A percentile compares a stretch with the other conserved stretches of the same genome.
Evolutionary conservation across 2,329 filamentous ascomycete genomes (phyloP).

Genomic region (Orbilia javanica): DNA sequence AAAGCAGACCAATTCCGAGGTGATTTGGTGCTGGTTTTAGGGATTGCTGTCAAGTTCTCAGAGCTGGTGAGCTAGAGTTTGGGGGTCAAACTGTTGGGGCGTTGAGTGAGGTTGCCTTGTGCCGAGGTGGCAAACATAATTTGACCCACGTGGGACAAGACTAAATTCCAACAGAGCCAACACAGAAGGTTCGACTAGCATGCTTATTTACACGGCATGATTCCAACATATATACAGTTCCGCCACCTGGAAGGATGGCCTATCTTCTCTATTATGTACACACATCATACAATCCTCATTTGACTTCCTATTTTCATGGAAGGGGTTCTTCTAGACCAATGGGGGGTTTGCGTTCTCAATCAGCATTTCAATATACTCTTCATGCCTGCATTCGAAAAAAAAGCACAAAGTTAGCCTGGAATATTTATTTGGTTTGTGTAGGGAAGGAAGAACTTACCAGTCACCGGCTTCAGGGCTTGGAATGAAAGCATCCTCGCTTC

Average conservation of each 20-base stretch:
- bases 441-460: slow-evolving; percentile 69
- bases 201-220: background rate
- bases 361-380: slow-evolving; percentile 73
- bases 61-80: background rate
- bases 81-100: background rate
- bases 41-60: background rate
- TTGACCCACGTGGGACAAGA: background rate
- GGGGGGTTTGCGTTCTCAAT: slow-evolving; percentile 72
- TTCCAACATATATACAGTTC: slow-evolving; percentile 16
- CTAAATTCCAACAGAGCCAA: background rate
- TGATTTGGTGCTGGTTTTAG: background rate
- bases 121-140: background rate
- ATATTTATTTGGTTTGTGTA: background rate
- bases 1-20: no score
- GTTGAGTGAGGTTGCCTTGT: background rate
- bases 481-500: slow-evolving; percentile 70
- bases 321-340: slow-evolving; percentile 64
- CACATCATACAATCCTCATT: background rate
- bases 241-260: background rate
- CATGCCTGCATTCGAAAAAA: slow-evolving; percentile 59
- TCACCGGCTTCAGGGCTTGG: slow-evolving; percentile 78
- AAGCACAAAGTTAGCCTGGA: background rate
- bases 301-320: background rate
- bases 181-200: background rate
- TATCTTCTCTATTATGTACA: background rate